Evolutionary conservation across 1,284 basidiomycete species (phyloP), one percentile per base, ranked within the genome.

Genomic region (Rhodotorula sp.): DNA sequence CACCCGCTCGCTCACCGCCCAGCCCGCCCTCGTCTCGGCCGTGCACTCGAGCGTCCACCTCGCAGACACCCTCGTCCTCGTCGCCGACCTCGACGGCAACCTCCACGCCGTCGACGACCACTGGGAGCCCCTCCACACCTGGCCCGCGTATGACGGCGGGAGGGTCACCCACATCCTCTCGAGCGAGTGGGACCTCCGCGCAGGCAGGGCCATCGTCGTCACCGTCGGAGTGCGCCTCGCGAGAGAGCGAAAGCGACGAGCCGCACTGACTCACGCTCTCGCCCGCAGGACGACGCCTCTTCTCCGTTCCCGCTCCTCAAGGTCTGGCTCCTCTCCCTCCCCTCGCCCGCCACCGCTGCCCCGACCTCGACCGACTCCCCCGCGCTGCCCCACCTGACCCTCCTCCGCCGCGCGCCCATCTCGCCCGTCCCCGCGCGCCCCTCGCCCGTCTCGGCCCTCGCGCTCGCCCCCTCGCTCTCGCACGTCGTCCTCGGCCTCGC

Each of bases 401-500:
- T 10, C 81, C 85, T 53, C 84, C 95, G 52, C 83, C 95, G 61
- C 44, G 52, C 67, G 45, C 60, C 61, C 41, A 64, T 68, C 73
- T 56, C 64, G 4, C 68, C 71, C 2, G 66, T 64, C 45, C 57
- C 73, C 3, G 49, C 66, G 4, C 68, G 71, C 61, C 91, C 91
- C 0, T 91, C 93, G 82, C 93, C 93, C 5, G 91, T 96, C 4
- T 89, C 92, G 8, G 87, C 90, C 0, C 83, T 97, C 17, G 90
- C 94, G 0, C 84, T 95, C 42, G 91, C 94, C 0, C 83, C 88
- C 10, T 87, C 87, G n/a, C 85, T 97, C 1, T 88, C 91, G 1
- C 91, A 94, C 81, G 87, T 99, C 25, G 91, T 94, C 8, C 87
- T 97, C 54, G 96, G 93, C 13, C 86, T 98, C 16, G 93, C 90